Evolutionary conservation across 2,329 filamentous ascomycete genomes (phyloP), one percentile per base, ranked within the genome.

Genomic region (Sordariomycetes sp.): DNA sequence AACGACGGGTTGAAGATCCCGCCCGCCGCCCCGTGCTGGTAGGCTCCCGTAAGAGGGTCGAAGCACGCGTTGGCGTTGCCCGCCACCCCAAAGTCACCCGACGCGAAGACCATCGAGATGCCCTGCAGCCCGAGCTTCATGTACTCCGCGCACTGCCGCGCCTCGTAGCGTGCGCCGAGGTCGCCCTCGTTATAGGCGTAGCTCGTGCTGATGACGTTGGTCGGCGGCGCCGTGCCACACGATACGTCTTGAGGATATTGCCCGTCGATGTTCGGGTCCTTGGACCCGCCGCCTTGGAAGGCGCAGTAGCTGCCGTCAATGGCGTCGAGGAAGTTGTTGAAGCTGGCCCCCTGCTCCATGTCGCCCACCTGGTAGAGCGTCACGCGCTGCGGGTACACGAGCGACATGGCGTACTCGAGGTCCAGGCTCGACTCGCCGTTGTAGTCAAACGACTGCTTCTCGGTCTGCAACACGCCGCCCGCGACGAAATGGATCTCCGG

Each of bases 41-140:
- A 70, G 2, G 62, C 61, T 24, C 66, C 66, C 18, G 67, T 70
- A 22, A 56, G 54, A 1, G 66, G 59, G 58, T 70, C 65, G 58
- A 74, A 70, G 62, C 73, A 76, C 34, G 61, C 55, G n/a, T 65
- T 64, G 53, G 65, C 62, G 61, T 73, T 72, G 52, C 73, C 71
- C 25, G 71, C 72, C 20, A 77, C 74, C 52, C 76, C 79, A 53
- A 70, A 74, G 64, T 80, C 77, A n/a, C 78, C 78, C 4, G 73
- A 76, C 1, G 77, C 76, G 62, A 76, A 79, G 37, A 82, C 60
- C 18, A 83, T 68, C 1, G 75, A 75, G 12, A 79, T 71, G 22
- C 79, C 79, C 63, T 75, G 74, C 8, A 81, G 72, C 20, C 76
- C 79, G 2, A 82, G 74, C 69, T 83, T 82, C 74, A 81, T 75